A percentile compares a stretch with the other conserved stretches of the same genome.
Conservation (phyloP, 2,329 filamentous ascomycete genomes). For the Mollisia scopiformis region DNA sequence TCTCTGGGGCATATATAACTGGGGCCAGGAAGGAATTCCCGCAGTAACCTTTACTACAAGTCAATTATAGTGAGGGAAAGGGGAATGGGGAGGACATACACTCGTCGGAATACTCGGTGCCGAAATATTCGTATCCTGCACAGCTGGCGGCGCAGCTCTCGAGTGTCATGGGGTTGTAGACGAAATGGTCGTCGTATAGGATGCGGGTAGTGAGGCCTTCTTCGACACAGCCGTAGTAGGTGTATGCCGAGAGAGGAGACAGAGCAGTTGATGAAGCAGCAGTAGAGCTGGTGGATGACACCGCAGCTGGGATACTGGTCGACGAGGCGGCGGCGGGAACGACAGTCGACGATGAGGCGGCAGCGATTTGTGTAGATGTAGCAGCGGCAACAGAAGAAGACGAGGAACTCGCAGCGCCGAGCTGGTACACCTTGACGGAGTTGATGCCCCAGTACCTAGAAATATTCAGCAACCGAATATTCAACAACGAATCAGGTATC, state of each 20-base stretch:
- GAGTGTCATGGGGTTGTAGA: conserved; percentile 43
- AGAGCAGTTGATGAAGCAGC: conserved; percentile 6
- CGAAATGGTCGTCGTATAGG: conserved; percentile 41
- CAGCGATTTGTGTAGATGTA: background rate
- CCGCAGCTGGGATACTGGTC: background rate
- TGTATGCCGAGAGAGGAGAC: conserved; percentile 32
- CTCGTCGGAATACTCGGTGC: conserved; percentile 47
- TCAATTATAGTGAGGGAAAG: background rate
- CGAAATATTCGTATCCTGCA: conserved; percentile 45
- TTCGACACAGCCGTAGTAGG: conserved; percentile 45
- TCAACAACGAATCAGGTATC: background rate
- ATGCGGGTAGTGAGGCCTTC: conserved; percentile 32
- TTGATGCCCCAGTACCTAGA: conserved; percentile 5
- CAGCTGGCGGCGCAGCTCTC: conserved; percentile 45
- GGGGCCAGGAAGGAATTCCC: conserved; percentile 24
- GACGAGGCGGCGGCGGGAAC: background rate
- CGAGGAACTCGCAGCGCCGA: too few species aligned
- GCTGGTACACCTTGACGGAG: background rate
- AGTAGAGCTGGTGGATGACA: background rate
- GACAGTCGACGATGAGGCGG: background rate
- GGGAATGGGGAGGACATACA: conserved; percentile 32
- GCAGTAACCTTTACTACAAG: conserved; percentile 38
- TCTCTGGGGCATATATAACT: background rate
- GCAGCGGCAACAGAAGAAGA: background rate
- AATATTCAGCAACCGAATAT: background rate